phyloP scores from a whole-genome alignment of 148 eudicot species.

The Chenopodium formosanum region DNA sequence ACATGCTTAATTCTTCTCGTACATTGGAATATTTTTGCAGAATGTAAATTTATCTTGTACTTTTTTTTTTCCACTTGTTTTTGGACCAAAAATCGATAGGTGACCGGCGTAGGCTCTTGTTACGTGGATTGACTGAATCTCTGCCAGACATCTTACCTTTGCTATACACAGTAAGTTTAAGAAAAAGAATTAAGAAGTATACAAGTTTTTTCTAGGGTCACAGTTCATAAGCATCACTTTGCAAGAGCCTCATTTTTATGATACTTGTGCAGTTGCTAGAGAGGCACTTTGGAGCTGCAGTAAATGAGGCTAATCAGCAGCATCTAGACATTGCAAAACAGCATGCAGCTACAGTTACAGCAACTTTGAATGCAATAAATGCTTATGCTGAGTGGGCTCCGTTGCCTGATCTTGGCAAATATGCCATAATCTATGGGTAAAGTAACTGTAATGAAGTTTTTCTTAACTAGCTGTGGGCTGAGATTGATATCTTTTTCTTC shows the following conservation, averaged over 20 bases:
- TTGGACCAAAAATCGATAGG: slow-evolving; percentile 45
- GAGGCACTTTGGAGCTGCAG: slow-evolving; percentile 90
- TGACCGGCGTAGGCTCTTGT: slow-evolving; percentile 79
- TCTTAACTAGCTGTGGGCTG: not conserved
- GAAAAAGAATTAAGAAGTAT: not conserved
- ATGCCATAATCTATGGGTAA: slow-evolving; percentile 88
- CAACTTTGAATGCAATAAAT: slow-evolving; percentile 84
- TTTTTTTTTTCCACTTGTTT: slow-evolving; percentile 6
- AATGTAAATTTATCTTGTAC: not conserved
- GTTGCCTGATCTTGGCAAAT: slow-evolving; percentile 81
- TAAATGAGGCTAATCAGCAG: slow-evolving; percentile 75
- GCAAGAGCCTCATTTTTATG: slow-evolving; percentile 14
- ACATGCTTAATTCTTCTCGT: not conserved
- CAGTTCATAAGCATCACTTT: not conserved
- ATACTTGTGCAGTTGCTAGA: slow-evolving; percentile 65
- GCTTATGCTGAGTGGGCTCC: slow-evolving; percentile 99
- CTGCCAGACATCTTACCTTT: slow-evolving; percentile 86
- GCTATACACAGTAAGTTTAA: slow-evolving; percentile 71
- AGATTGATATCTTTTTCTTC: not conserved
- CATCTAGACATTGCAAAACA: slow-evolving; percentile 84
- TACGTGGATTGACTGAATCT: slow-evolving; percentile 87
- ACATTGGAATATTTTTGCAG: not conserved
- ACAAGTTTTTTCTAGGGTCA: not conserved
- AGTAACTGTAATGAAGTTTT: slow-evolving; percentile 5
- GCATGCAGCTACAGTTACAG: slow-evolving; percentile 88